phyloP scores from a whole-genome alignment of 2,329 filamentous ascomycete genomes.

The Verticillium klebahnii region DNA sequence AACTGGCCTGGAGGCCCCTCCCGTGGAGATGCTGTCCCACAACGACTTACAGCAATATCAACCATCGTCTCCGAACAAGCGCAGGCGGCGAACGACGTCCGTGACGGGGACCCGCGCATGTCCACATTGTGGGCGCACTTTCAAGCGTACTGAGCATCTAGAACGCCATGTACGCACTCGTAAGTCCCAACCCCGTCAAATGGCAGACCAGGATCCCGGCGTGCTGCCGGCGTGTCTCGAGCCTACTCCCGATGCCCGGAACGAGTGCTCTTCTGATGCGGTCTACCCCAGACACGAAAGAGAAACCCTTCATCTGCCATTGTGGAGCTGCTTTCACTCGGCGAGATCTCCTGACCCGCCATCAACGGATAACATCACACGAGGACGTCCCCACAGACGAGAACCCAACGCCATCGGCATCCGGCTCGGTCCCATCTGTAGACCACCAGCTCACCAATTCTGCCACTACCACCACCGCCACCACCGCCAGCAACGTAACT shows the following conservation, averaged over 20 bases:
- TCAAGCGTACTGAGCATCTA: conserved; percentile 41
- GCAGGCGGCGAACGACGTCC: conserved; percentile 14
- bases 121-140: conserved; percentile 35
- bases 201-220: not conserved
- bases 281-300: conserved; percentile 34
- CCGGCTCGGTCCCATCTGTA: not conserved
- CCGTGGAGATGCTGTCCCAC: conserved; percentile 9
- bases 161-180: conserved; percentile 41
- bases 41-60: conserved; percentile 7
- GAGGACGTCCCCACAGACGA: conserved; percentile 11
- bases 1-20: not conserved
- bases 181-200: conserved; percentile 20
- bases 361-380: conserved; percentile 34
- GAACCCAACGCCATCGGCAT: not conserved
- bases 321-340: conserved; percentile 40
- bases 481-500: not conserved
- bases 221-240: not conserved
- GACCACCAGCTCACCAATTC: not conserved
- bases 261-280: not conserved
- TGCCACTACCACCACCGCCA: not conserved
- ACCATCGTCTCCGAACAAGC: conserved; percentile 11
- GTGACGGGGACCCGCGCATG: conserved; percentile 22
- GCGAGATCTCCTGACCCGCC: conserved; percentile 38
- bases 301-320: conserved; percentile 40
- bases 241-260: not conserved